Percentiles rank a stretch among this genome's conserved stretches.
Conservation (phyloP, 108 stramenopile genomes). For the Fistulifera solaris region DNA sequence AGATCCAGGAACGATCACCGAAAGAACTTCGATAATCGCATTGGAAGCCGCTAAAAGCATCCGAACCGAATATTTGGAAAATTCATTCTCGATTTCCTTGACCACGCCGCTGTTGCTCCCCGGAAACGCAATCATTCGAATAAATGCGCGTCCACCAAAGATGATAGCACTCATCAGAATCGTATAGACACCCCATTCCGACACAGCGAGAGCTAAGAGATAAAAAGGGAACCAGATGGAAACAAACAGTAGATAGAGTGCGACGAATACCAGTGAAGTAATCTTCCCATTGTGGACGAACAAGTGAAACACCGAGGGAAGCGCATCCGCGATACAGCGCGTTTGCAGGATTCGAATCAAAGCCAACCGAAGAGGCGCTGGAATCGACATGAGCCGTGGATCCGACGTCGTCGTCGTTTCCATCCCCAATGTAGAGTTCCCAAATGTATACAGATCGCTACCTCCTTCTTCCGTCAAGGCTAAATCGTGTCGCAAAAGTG, state of each 20-base stretch:
- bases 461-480: too few species aligned
- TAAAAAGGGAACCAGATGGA: conserved; percentile 47
- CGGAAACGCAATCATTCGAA: conserved; percentile 78
- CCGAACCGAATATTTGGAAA: conserved; percentile 65
- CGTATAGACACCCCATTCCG: conserved; percentile 62
- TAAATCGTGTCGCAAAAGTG: too few species aligned
- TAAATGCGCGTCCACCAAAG: conserved; percentile 42
- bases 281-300: conserved; percentile 39
- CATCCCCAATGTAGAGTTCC: too few species aligned
- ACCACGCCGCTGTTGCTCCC: conserved; percentile 57
- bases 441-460: too few species aligned
- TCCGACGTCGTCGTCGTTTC: too few species aligned
- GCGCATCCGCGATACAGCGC: conserved; percentile 25
- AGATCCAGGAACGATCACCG: conserved; percentile 8
- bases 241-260: conserved; percentile 21
- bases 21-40: conserved; percentile 37
- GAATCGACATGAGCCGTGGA: too few species aligned
- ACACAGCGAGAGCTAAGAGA: conserved; percentile 36
- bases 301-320: conserved; percentile 20
- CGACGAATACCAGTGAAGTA: conserved; percentile 22
- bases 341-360: not conserved
- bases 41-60: conserved; percentile 43
- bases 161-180: conserved; percentile 17
- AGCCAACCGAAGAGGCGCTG: too few species aligned
- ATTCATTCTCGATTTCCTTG: conserved; percentile 72